These are phyloP conservation scores for Claviceps purpurea DNA, from an alignment of 2,329 filamentous ascomycete species.

Conservation along the genomic window DNA sequence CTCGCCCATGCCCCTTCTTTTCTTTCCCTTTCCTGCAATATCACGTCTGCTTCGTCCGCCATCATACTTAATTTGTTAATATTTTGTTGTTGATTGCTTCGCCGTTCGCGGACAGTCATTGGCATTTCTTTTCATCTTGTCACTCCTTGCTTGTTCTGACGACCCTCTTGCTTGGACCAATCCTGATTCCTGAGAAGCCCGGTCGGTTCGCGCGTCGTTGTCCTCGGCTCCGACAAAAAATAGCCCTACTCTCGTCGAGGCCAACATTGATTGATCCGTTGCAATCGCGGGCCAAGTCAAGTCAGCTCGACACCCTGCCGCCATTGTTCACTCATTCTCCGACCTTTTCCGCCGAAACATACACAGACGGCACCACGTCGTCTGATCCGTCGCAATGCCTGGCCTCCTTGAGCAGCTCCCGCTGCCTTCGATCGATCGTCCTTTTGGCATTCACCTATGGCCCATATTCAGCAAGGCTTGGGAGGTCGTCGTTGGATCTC, in stretches of 20 bases:
- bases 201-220: conserved; percentile 1
- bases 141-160: conserved; percentile 18
- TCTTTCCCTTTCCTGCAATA: conserved; percentile 11
- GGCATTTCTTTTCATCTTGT: conserved; percentile 16
- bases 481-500: conserved; percentile 63
- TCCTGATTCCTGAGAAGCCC: neutral
- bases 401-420: conserved; percentile 44
- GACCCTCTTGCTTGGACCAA: conserved; percentile 2
- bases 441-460: conserved; percentile 87
- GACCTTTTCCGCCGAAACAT: neutral
- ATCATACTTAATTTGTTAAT: conserved; percentile 6
- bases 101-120: neutral
- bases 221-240: neutral
- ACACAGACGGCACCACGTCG: neutral
- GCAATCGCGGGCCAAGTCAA: neutral
- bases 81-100: neutral
- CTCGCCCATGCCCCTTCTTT: conserved; percentile 8
- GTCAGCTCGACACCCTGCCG: neutral
- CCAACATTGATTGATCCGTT: neutral
- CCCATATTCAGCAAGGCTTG: conserved; percentile 86
- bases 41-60: conserved; percentile 9
- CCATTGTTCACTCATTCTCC: neutral
- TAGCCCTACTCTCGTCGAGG: conserved; percentile 4
- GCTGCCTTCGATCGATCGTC: conserved; percentile 73
- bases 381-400: conserved; percentile 20